Evolutionary conservation across 176 grass and related monocot species (phyloP).

Genomic region (Coix lacrymajobi): DNA sequence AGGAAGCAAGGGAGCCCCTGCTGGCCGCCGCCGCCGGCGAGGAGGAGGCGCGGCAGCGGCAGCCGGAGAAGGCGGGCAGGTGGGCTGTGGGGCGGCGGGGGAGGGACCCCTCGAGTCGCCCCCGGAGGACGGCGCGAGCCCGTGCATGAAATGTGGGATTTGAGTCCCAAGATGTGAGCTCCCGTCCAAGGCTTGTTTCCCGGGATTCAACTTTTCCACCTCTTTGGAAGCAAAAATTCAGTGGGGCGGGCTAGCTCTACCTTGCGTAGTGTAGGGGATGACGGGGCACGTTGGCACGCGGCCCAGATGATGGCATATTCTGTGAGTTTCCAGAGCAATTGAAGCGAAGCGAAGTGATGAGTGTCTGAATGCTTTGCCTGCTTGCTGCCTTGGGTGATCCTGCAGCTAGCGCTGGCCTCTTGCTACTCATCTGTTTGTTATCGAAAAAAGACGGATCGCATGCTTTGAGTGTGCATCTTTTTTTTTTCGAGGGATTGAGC

Average conservation of each 20-base stretch:
- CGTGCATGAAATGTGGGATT: conserved; percentile 65
- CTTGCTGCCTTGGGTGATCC: neutral
- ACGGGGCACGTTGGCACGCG: neutral
- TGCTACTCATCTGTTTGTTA: neutral
- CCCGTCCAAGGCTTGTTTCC: conserved; percentile 45
- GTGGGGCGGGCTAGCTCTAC: neutral
- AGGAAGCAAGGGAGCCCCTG: too few species aligned
- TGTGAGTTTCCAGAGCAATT: neutral
- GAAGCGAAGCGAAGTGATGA: neutral
- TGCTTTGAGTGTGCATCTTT: neutral
- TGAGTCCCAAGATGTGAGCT: conserved; percentile 19
- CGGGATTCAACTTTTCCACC: conserved; percentile 25
- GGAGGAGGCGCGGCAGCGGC: too few species aligned
- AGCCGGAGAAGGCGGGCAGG: too few species aligned
- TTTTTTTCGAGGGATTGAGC: too few species aligned
- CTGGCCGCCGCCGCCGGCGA: too few species aligned
- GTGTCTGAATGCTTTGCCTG: neutral
- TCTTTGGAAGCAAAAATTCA: neutral
- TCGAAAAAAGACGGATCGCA: neutral
- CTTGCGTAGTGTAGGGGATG: neutral
- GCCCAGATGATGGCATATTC: conserved; percentile 4
- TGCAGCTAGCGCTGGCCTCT: neutral
- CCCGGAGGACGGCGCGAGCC: too few species aligned
- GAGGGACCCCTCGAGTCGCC: too few species aligned
- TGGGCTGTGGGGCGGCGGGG: too few species aligned